Evolutionary conservation across 1,139 yeast species (phyloP), one percentile per base, ranked within the genome.

Genomic region (Casaregolazyma lundiana): DNA sequence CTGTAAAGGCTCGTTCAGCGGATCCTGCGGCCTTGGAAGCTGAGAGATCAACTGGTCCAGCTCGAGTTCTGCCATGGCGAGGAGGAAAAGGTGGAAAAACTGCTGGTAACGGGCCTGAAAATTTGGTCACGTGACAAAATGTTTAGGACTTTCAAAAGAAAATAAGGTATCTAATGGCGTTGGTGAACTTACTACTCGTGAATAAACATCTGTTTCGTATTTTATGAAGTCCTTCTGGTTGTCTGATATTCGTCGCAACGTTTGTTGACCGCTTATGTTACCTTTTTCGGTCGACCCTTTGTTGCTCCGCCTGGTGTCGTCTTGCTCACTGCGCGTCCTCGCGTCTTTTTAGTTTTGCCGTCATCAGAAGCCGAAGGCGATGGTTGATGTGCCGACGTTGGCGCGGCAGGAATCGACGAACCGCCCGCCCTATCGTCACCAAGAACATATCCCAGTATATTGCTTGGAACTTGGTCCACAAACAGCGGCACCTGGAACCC

Each of bases 281-380:
- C 50, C 38, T 52, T 52, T 30, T 51, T 47, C 9, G 55, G 52
- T 24, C 55, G 34, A 4, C 50, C 52, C 42, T 52, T 52, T 6
- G 49, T 43, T n/a, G 50, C 48, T 4, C 44, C 42, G 16, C 39
- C 40, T 2, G 44, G 41, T 18, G 40, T 35, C 11, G 44, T 17
- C 21, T 37, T 44, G 3, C 34, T 44, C n/a, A 41, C 43, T 7
- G 21, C 29, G 7, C 35, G 22, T 30, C 38, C 43, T 11, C 22
- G 15, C 19, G 36, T 35, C 36, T 36, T 36, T 13, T 36, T 42
- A 4, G 45, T 35, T 9, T 34, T 36, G 17, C 40, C 18, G 5
- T 47, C 20, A 38, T 39, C 17, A 41, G 42, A 13, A 41, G 36
- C 38, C 37, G 47, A 24, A 11, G 41, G 42, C 17, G 46, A 39